Conservation (phyloP, 768 basidiomycete species). For the Fistulinella prunicolor region DNA sequence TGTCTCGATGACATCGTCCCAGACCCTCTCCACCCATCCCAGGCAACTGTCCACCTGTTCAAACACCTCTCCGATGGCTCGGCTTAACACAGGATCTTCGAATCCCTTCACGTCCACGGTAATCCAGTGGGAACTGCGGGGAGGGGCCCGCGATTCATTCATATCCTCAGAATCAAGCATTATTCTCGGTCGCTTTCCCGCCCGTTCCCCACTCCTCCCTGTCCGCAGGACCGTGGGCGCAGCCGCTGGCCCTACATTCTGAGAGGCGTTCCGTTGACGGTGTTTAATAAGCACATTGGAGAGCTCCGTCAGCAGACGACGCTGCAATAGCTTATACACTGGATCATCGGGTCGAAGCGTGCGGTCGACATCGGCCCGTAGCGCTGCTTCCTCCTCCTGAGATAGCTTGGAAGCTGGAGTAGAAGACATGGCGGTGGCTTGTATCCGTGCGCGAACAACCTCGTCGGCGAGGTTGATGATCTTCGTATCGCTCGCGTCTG, state of each 20-base stretch:
- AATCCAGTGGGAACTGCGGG: not conserved
- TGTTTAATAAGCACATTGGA: slow-evolving; percentile 26
- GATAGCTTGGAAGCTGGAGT: too few relatives aligned
- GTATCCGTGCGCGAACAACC: slow-evolving; percentile 53
- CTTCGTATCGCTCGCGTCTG: slow-evolving; percentile 44
- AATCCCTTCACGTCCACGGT: slow-evolving; percentile 54
- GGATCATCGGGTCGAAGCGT: slow-evolving; percentile 61
- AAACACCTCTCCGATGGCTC: slow-evolving; percentile 42
- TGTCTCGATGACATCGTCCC: slow-evolving; percentile 43
- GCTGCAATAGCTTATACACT: slow-evolving; percentile 62
- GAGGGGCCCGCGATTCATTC: slow-evolving; percentile 6
- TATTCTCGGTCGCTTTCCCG: slow-evolving; percentile 26
- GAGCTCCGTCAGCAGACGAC: slow-evolving; percentile 48
- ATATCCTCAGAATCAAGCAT: slow-evolving; percentile 24
- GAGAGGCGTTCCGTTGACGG: slow-evolving; percentile 7
- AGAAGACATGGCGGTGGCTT: slow-evolving; percentile 10
- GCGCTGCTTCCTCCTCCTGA: slow-evolving; percentile 44
- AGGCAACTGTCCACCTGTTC: slow-evolving; percentile 40
- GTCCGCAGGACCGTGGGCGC: slow-evolving; percentile 32
- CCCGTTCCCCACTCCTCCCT: slow-evolving; percentile 26
- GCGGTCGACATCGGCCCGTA: slow-evolving; percentile 62
- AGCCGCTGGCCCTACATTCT: not conserved
- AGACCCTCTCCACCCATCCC: slow-evolving; percentile 55
- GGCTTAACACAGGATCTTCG: slow-evolving; percentile 56
- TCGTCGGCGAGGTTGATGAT: slow-evolving; percentile 72